Conservation (phyloP, 2,329 filamentous ascomycete genomes). For the Dendrostoma leiphaemia region DNA sequence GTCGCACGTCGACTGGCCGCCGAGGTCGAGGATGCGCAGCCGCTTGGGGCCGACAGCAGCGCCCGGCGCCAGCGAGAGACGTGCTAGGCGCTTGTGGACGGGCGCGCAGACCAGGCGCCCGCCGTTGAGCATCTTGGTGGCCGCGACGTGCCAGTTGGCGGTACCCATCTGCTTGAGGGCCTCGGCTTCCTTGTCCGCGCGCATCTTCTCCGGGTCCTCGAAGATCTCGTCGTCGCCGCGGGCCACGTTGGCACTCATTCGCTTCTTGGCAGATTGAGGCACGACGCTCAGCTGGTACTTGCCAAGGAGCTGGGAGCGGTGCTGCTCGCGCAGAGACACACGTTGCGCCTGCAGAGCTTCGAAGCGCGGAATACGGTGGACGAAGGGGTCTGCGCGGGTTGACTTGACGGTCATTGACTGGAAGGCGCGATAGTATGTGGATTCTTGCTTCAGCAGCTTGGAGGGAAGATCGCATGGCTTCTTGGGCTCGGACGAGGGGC, state of each 20-base stretch:
- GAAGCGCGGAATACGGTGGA: slow-evolving; percentile 80
- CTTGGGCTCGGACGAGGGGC: slow-evolving; percentile 29
- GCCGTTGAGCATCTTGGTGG: slow-evolving; percentile 60
- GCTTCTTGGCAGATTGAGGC: slow-evolving; percentile 68
- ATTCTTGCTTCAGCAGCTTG: slow-evolving; percentile 58
- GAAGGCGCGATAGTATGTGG: slow-evolving; percentile 87
- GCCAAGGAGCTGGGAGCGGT: slow-evolving; percentile 79
- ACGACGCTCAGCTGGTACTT: slow-evolving; percentile 76
- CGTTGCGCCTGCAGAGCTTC: slow-evolving; percentile 85
- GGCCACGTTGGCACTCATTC: slow-evolving; percentile 69
- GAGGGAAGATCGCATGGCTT: slow-evolving; percentile 51
- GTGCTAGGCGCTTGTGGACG: slow-evolving; percentile 59
- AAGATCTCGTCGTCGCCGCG: slow-evolving; percentile 66
- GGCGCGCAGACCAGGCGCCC: slow-evolving; percentile 64
- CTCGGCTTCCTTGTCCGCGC: slow-evolving; percentile 75
- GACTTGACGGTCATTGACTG: slow-evolving; percentile 68
- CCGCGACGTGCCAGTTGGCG: slow-evolving; percentile 61
- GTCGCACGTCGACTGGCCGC: slow-evolving; percentile 79
- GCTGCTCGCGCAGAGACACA: slow-evolving; percentile 67
- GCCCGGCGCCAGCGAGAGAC: slow-evolving; percentile 46
- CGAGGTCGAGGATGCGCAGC: slow-evolving; percentile 75
- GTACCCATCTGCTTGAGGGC: slow-evolving; percentile 70
- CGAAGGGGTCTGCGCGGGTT: slow-evolving; percentile 71
- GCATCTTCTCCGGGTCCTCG: slow-evolving; percentile 62
- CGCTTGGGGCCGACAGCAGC: slow-evolving; percentile 46